A percentile compares a stretch with the other conserved stretches of the same genome.
Evolutionary conservation across 805 yeast species (phyloP).

Genomic region (Barnettozyma salicaria): DNA sequence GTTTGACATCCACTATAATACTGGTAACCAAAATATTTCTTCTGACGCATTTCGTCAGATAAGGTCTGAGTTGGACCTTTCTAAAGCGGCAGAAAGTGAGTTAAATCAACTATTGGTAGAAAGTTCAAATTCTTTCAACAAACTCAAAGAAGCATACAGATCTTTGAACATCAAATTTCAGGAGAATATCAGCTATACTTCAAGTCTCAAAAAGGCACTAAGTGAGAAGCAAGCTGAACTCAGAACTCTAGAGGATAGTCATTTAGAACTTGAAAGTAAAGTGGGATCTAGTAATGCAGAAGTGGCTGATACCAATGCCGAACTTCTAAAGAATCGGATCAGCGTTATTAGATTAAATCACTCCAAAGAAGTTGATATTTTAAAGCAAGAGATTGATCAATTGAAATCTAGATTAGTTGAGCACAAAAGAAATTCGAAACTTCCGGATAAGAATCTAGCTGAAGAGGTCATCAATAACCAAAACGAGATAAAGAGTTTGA

Average conservation of each 20-base stretch:
- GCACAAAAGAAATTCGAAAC: neutral
- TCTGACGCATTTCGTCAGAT: conserved; percentile 2
- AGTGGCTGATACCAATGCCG: too few species aligned
- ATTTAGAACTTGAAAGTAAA: conserved; percentile 11
- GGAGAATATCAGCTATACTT: conserved; percentile 11
- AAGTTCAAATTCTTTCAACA: conserved; percentile 12
- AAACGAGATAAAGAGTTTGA: conserved; percentile 15
- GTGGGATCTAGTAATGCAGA: conserved; percentile 10
- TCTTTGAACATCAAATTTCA: conserved; percentile 12
- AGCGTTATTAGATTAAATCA: conserved; percentile 20
- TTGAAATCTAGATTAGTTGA: conserved; percentile 9
- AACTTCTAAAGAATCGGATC: conserved; percentile 20
- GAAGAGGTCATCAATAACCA: conserved; percentile 14
- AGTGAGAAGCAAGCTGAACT: conserved; percentile 17
- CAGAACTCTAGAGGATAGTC: conserved; percentile 9
- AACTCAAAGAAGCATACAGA: conserved; percentile 14
- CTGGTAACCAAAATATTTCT: neutral
- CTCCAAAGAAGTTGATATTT: conserved; percentile 18
- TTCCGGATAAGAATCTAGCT: conserved; percentile 6
- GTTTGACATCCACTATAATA: too few species aligned
- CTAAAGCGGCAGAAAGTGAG: conserved; percentile 16
- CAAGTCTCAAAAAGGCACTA: conserved; percentile 15
- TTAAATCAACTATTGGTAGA: conserved; percentile 12
- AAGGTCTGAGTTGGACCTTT: conserved; percentile 11
- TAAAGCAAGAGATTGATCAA: conserved; percentile 14